Evolutionary conservation across 2,329 filamentous ascomycete genomes (phyloP), one percentile per base, ranked within the genome.

Genomic region (Fusarium sp.): DNA sequence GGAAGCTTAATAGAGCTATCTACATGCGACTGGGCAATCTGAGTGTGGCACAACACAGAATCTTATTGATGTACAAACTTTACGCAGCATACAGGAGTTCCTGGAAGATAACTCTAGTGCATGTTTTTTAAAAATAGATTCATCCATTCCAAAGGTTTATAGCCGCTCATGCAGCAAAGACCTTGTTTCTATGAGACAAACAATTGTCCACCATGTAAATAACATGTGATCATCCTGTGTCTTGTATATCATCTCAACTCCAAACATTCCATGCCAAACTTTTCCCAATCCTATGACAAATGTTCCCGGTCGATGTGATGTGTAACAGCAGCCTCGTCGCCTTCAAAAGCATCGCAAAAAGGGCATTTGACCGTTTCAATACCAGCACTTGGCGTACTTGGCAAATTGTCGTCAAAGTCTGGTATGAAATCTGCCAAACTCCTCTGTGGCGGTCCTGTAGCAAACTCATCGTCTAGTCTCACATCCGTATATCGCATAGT

Each of bases 321-420:
- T 12, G 87, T 87, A 12, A 93, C 89, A 11, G 91, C 91, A 1
- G 82, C 81, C 72, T 91, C 90, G 70, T 93, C 91, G 2, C 91
- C 91, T 70, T 90, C 85, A 76, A 93, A 93, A 0, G 75, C 79
- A 5, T 83, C 84, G 75, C 91, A 93, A 2, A 93, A 87, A 0
- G 91, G 91, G 76, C 91, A 93, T 8, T 78, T 83, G 7, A 78
- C 70, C 6, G 61, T 65, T 20, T 47, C 51, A 53, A 44, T 61
- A 14, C 32, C 52, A 41, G 27, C 58, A 29, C 22, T 40, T 6
- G 44, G 60, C 18, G 49, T 37, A 24, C 42, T 37, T 10, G 76
- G 42, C 70, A 68, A 32, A 25, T 54, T 45, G 71, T 79, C 53
- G 71, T 74, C 73, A 10, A 74, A 30, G 30, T 81, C 70, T 77